These are phyloP conservation scores for Lactarius sanguifluus DNA, from an alignment of 768 basidiomycete genomes.

Conservation along the genomic window DNA sequence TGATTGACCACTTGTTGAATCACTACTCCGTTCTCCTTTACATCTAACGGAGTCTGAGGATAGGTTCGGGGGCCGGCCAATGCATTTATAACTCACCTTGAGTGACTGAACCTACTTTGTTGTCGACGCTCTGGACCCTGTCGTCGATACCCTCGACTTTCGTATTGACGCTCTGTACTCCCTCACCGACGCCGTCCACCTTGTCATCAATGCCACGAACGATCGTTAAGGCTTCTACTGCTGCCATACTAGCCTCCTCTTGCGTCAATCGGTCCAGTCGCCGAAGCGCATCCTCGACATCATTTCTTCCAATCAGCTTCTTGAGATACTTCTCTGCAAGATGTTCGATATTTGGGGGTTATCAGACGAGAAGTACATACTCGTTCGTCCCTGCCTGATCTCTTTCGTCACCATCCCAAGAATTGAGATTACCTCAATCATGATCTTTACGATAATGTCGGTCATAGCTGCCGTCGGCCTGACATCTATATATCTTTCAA, in stretches of 20 bases:
- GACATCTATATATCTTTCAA: no score
- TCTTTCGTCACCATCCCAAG: no score
- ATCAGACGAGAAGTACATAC: background rate
- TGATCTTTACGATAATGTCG: no score
- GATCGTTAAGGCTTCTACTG: background rate
- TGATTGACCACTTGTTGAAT: background rate
- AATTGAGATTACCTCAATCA: no score
- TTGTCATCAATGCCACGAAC: background rate
- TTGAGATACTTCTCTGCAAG: background rate
- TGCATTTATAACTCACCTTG: background rate
- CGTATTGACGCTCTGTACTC: no score
- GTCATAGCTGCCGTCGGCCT: no score
- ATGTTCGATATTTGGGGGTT: background rate
- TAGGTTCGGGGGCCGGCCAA: background rate
- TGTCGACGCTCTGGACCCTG: no score
- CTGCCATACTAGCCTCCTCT: background rate
- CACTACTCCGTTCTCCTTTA: background rate
- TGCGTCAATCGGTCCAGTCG: background rate
- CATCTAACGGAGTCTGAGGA: background rate
- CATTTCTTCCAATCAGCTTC: background rate
- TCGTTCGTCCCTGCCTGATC: background rate
- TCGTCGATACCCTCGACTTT: background rate
- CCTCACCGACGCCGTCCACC: no score
- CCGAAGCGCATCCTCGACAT: background rate
- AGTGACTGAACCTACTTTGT: background rate